phyloP scores from a whole-genome alignment of 805 yeast genomes.

The Yarrowia sp. region DNA sequence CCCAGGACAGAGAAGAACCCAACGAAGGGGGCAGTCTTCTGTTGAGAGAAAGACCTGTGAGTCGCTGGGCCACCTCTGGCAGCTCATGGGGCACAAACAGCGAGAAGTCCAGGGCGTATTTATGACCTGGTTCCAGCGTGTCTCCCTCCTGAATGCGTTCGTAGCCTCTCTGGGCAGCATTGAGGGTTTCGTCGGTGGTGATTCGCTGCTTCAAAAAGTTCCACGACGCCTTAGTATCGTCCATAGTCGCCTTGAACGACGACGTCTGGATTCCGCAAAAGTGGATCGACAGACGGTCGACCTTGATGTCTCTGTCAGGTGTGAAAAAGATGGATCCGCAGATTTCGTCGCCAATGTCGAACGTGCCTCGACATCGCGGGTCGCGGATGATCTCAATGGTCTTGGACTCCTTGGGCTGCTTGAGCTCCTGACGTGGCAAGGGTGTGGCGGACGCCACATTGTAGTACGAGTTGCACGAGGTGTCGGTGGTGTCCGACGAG shows the following conservation, averaged over 20 bases:
- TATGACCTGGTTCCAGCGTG: constrained; percentile 11
- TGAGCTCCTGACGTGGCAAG: constrained; percentile 32
- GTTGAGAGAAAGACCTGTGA: constrained; percentile 36
- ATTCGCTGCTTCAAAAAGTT: constrained; percentile 22
- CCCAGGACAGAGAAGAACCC: constrained; percentile 35
- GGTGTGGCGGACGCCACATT: constrained; percentile 29
- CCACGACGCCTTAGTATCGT: constrained; percentile 36
- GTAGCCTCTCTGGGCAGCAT: constrained; percentile 19
- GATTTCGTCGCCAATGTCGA: constrained; percentile 35
- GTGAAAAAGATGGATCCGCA: constrained; percentile 32
- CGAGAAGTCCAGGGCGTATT: constrained; percentile 34
- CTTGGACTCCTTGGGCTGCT: constrained; percentile 7
- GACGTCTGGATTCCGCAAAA: constrained; percentile 31
- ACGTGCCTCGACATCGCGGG: constrained; percentile 32
- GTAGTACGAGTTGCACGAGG: constrained; percentile 36
- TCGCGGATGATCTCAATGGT: constrained; percentile 30
- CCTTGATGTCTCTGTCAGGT: constrained; percentile 20
- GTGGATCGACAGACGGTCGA: constrained; percentile 24
- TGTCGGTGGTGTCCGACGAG: constrained; percentile 37
- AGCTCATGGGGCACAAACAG: constrained; percentile 36
- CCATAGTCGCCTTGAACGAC: constrained; percentile 35
- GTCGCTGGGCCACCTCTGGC: constrained; percentile 34
- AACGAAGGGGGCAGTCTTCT: constrained; percentile 37
- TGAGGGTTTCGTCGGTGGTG: constrained; percentile 31
- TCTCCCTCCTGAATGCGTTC: constrained; percentile 29